phyloP scores from a whole-genome alignment of 306 rosid species.

The Abrus pulchellus region DNA sequence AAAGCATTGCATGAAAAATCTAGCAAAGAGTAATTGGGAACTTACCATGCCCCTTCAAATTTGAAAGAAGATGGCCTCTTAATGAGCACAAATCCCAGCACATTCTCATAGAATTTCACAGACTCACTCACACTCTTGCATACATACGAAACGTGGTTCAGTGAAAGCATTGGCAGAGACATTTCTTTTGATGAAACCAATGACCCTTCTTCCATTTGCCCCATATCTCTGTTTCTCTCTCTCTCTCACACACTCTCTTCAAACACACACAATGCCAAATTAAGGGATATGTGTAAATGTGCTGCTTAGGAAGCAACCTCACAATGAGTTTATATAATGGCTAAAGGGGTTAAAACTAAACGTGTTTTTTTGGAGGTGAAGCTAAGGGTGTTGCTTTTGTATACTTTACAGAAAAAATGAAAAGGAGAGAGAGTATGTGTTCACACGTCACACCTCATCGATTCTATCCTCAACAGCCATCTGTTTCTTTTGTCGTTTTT shows the following conservation, averaged over 20 bases:
- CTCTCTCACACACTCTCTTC: background rate
- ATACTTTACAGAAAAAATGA: background rate
- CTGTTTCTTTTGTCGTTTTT: background rate
- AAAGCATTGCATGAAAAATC: background rate
- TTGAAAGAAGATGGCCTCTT: conserved; percentile 78
- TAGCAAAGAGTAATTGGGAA: background rate
- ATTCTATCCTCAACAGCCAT: background rate
- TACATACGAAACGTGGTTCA: conserved; percentile 71
- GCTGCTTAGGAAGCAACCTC: background rate
- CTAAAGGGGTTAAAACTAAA: background rate
- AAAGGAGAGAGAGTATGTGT: background rate
- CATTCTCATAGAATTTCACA: conserved; percentile 65
- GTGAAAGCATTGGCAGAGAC: conserved; percentile 61
- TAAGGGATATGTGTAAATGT: background rate
- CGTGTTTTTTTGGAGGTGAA: too few species aligned
- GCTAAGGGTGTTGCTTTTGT: background rate
- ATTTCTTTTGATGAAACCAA: conserved; percentile 24
- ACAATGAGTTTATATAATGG: conserved; percentile 31
- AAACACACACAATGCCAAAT: background rate
- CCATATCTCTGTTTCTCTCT: conserved; percentile 35
- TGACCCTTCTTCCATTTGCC: background rate
- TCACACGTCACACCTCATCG: conserved; percentile 26
- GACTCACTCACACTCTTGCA: conserved; percentile 66
- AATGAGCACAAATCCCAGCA: conserved; percentile 70
- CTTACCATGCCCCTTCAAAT: conserved; percentile 78